phyloP scores from a whole-genome alignment of 73 alveolate genomes.

The Tetrahymena malaccensis region DNA sequence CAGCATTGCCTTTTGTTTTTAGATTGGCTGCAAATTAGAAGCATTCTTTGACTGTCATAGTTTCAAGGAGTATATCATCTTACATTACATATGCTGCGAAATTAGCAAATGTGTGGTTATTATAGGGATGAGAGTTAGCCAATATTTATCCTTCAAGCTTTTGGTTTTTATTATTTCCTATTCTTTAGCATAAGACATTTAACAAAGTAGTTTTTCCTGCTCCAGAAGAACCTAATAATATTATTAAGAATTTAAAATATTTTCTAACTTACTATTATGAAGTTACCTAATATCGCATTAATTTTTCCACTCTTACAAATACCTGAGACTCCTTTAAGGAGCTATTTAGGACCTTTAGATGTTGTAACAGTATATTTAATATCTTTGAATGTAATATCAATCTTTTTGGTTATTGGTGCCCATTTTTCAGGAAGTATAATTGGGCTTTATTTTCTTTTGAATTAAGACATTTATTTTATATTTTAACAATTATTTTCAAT shows the following conservation, averaged over 20 bases:
- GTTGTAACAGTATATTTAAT: conserved; percentile 4
- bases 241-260: no score
- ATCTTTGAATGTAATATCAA: conserved; percentile 17
- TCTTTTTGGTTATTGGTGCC: background rate
- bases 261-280: background rate
- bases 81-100: conserved; percentile 45
- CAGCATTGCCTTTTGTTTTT: background rate
- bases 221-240: conserved; percentile 53
- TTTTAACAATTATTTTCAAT: no score
- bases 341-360: conserved; percentile 6
- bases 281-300: background rate
- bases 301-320: background rate
- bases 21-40: conserved; percentile 42
- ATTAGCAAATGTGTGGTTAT: conserved; percentile 7
- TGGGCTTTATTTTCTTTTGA: background rate
- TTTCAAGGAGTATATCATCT: conserved; percentile 44
- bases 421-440: background rate
- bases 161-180: background rate
- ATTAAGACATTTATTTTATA: background rate
- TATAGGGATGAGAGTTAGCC: background rate
- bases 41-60: conserved; percentile 43
- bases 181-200: conserved; percentile 26
- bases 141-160: conserved; percentile 11
- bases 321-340: background rate
- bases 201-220: conserved; percentile 45